These are phyloP conservation scores for Edaphochlamys debaryana DNA, from an alignment of 139 green algal genomes.

Conservation along the genomic window DNA sequence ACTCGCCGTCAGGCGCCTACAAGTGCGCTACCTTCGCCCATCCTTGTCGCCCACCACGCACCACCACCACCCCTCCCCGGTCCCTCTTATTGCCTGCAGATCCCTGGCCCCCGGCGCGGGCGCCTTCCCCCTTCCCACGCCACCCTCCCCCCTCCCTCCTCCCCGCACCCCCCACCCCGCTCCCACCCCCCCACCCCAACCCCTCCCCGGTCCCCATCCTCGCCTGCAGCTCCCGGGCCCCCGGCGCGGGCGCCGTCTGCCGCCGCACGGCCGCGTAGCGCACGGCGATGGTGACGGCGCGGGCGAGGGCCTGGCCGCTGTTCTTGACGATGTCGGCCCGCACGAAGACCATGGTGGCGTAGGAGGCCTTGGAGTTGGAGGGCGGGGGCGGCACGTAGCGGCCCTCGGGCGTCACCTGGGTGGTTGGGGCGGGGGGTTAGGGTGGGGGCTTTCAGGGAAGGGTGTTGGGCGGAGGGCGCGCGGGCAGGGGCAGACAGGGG, in stretches of 20 bases:
- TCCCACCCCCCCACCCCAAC: background rate
- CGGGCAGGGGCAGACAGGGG: no score
- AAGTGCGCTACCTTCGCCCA: no score
- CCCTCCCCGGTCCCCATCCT: background rate
- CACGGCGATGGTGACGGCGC: conserved; percentile 87
- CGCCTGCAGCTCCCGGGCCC: conserved; percentile 77
- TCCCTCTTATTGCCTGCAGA: no score
- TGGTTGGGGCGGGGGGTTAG: background rate
- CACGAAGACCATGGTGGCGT: conserved; percentile 95
- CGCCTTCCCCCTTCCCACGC: no score
- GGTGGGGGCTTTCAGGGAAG: no score
- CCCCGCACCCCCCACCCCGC: background rate
- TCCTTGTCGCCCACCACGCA: no score
- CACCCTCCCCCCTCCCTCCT: background rate
- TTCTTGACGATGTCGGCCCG: conserved; percentile 87
- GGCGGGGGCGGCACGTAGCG: conserved; percentile 83
- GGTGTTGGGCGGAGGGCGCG: no score
- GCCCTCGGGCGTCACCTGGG: conserved; percentile 77
- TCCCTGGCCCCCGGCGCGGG: no score
- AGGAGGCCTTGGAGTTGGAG: conserved; percentile 90
- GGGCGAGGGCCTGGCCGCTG: conserved; percentile 70
- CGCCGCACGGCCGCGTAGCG: conserved; percentile 87
- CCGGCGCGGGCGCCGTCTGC: conserved; percentile 76
- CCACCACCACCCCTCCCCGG: no score
- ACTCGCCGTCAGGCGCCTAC: background rate